A percentile compares a stretch with the other conserved stretches of the same genome.
phyloP scores from a whole-genome alignment of 2,329 filamentous ascomycete species.

The Trichophyton schoenleinii region DNA sequence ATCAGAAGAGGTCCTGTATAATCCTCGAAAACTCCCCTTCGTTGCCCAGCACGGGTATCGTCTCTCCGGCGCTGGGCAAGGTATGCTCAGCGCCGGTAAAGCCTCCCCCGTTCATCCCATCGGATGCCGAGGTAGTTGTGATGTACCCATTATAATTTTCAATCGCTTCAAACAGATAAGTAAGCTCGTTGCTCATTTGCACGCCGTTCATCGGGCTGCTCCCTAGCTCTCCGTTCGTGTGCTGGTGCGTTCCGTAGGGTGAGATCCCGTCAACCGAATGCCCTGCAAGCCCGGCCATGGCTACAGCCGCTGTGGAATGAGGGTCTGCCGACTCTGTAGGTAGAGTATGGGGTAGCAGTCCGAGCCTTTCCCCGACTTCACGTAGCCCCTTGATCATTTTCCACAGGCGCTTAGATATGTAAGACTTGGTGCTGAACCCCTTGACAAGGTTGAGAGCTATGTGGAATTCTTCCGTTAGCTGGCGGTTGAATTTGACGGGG shows the following conservation, averaged over 20 bases:
- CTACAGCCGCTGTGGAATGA: slow-evolving; percentile 50
- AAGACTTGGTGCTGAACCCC: slow-evolving; percentile 48
- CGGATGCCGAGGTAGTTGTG: slow-evolving; percentile 8
- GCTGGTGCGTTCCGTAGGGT: slow-evolving; percentile 21
- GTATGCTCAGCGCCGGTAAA: slow-evolving; percentile 29
- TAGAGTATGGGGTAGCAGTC: slow-evolving; percentile 34
- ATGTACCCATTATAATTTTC: slow-evolving; percentile 39
- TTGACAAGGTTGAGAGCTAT: slow-evolving; percentile 53
- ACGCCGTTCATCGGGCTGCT: slow-evolving; percentile 47
- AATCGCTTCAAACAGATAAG: slow-evolving; percentile 51
- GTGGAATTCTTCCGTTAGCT: slow-evolving; percentile 55
- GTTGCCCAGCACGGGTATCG: slow-evolving; percentile 36
- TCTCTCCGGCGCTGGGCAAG: slow-evolving; percentile 32
- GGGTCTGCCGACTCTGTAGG: slow-evolving; percentile 38
- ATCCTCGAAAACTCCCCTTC: slow-evolving; percentile 50
- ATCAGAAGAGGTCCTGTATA: slow-evolving; percentile 47
- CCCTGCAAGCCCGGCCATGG: slow-evolving; percentile 53
- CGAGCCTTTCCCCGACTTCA: slow-evolving; percentile 49
- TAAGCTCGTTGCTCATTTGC: slow-evolving; percentile 49
- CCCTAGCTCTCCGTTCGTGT: slow-evolving; percentile 27
- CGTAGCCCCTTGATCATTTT: slow-evolving; percentile 52
- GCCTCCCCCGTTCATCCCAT: slow-evolving; percentile 27
- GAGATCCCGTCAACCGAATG: slow-evolving; percentile 48
- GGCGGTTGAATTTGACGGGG: slow-evolving; percentile 46
- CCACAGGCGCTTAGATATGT: slow-evolving; percentile 51